phyloP scores from a whole-genome alignment of 2,329 filamentous ascomycete genomes.

The Fusarium vanettenii region DNA sequence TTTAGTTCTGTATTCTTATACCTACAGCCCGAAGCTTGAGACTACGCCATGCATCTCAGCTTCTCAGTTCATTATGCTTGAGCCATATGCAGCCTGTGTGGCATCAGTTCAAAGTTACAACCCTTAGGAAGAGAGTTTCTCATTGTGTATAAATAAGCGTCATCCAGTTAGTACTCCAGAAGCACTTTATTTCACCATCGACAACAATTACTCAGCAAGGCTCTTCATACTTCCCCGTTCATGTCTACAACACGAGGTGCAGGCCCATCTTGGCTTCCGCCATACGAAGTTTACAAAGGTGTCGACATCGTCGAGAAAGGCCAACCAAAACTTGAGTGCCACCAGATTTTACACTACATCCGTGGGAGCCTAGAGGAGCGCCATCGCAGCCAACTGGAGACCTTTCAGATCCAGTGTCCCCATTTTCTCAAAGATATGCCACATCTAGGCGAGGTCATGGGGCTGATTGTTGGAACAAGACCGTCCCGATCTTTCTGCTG shows the following conservation, averaged over 20 bases:
- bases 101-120: not conserved
- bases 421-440: not conserved
- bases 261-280: not conserved
- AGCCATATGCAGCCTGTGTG: not conserved
- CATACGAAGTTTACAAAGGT: not conserved
- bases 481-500: not conserved
- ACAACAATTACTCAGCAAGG: not conserved
- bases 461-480: not conserved
- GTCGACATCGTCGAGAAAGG: rapidly evolving
- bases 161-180: not conserved
- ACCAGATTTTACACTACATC: not conserved
- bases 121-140: not conserved
- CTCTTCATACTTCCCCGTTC: not conserved
- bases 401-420: not conserved
- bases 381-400: not conserved
- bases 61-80: not conserved
- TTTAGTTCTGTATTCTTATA: not conserved
- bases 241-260: not conserved
- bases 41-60: not conserved
- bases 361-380: not conserved
- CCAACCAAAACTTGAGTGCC: not conserved
- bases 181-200: not conserved
- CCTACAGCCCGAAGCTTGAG: not conserved
- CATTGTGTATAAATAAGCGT: not conserved
- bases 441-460: not conserved